Evolutionary conservation across 305 asterid genomes (phyloP).

Genomic region (Withania somnifera): DNA sequence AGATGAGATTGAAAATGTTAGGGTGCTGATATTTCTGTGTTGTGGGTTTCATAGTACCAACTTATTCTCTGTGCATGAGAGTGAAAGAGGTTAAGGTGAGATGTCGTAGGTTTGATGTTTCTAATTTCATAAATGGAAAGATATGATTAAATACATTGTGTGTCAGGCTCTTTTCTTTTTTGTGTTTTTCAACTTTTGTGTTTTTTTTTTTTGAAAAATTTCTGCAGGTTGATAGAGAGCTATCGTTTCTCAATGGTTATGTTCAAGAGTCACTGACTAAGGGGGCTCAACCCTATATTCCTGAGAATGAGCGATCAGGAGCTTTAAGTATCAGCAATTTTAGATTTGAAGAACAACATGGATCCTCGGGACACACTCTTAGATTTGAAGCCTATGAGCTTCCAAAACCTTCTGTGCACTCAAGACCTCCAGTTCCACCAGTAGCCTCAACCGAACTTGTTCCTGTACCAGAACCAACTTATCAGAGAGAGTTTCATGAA

Average conservation of each 20-base stretch:
- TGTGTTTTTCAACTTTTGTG: neutral
- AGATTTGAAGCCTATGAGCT: constrained; percentile 94
- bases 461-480: constrained; percentile 60
- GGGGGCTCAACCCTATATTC: constrained; percentile 79
- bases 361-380: constrained; percentile 52
- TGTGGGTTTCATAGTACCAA: neutral
- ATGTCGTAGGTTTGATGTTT: neutral
- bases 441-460: constrained; percentile 62
- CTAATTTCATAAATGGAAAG: neutral
- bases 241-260: constrained; percentile 61
- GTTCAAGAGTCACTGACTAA: constrained; percentile 67
- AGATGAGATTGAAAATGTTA: neutral
- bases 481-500: constrained; percentile 34
- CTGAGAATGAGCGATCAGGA: constrained; percentile 68
- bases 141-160: neutral
- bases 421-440: constrained; percentile 25
- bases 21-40: neutral
- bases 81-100: neutral
- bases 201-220: neutral
- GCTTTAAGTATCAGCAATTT: constrained; percentile 34
- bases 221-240: constrained; percentile 69
- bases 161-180: neutral
- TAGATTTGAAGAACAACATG: constrained; percentile 62
- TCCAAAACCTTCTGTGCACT: constrained; percentile 55
- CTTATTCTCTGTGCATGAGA: neutral